Evolutionary conservation across 2,329 filamentous ascomycete species (phyloP), one percentile per base, ranked within the genome.

Genomic region (Penicillium sp.): DNA sequence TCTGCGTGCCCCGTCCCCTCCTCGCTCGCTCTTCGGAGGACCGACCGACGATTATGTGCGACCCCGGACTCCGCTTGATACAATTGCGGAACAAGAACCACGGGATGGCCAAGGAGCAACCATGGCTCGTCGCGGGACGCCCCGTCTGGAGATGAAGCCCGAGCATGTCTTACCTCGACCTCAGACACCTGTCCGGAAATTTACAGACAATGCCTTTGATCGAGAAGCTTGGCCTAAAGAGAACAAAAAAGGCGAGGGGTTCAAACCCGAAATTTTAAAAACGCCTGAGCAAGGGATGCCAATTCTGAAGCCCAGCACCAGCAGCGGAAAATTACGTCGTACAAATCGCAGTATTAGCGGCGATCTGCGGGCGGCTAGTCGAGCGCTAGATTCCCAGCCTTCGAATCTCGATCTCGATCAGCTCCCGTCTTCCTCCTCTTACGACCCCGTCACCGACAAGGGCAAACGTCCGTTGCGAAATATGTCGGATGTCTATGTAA

Each of bases 401-500:
- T 61, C 58, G 47, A 57, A 64, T 57, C 60, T 64, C 53, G 63
- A 66, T 61, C 56, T 70, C 53, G 66, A 70, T 59, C 60, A 59
- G 53, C 64, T 71, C 58, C 60, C 70, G 45, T 73, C 69, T 62
- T 79, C 77, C 63, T 78, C 77, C 60, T 77, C 73, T 61, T 80
- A 82, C 74, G 85, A 84, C 67, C 87, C 88, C 63, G 78, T 88
- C 72, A 86, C 84, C 71, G 89, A 91, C 75, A 88, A 89, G 78
- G 86, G 87, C 75, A 89, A 88, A 74, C 83, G 81, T 73, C 87
- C 87, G 69, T 75, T 84, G 67, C 85, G 82, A 76, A 85, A 84
- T 73, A 95, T 95, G 88, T 79, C 87, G 69, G 88, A 95, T 77
- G 84, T 95, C 74, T 95, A 87, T 75, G 89, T 95, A 81, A 85